A percentile compares a stretch with the other conserved stretches of the same genome.
These are phyloP conservation scores for Torulaspora microellipsoides DNA, from an alignment of 805 yeast species.

Conservation along the genomic window DNA sequence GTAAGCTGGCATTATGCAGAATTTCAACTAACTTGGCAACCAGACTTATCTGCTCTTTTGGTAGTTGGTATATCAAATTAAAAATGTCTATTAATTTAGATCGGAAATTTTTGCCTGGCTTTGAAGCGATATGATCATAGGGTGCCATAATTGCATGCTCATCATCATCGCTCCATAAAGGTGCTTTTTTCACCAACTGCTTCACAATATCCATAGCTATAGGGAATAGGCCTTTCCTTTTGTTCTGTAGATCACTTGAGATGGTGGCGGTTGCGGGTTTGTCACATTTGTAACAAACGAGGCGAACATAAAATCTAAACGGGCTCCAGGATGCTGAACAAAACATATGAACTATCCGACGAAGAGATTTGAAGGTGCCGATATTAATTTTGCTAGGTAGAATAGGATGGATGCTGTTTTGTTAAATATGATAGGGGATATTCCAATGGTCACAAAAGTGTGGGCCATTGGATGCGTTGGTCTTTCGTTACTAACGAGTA, in stretches of 20 bases:
- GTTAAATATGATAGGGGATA: constrained; percentile 26
- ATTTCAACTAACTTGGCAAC: constrained; percentile 51
- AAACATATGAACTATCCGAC: too few relatives aligned
- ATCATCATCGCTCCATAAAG: constrained; percentile 30
- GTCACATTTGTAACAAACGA: too few relatives aligned
- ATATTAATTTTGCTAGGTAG: too few relatives aligned
- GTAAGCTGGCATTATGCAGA: constrained; percentile 60
- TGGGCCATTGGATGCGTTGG: constrained; percentile 37
- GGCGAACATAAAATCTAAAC: too few relatives aligned
- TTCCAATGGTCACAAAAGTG: constrained; percentile 41
- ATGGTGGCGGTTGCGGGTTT: constrained; percentile 1
- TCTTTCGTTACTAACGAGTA: constrained; percentile 33
- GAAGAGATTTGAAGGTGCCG: too few relatives aligned
- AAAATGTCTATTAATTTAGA: constrained; percentile 47
- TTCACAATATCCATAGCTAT: constrained; percentile 8
- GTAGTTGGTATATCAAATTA: constrained; percentile 47
- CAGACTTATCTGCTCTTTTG: constrained; percentile 34
- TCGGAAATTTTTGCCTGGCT: constrained; percentile 57
- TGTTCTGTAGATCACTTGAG: background rate
- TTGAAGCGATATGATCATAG: constrained; percentile 44
- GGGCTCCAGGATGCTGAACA: too few relatives aligned
- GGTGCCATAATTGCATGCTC: constrained; percentile 40
- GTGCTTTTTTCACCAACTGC: constrained; percentile 14
- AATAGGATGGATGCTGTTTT: constrained; percentile 28
- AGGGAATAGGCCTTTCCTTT: background rate